Percentiles rank a stretch among this genome's conserved stretches.
phyloP scores from a whole-genome alignment of 495 filamentous ascomycete species.

The Talaromyces trachyspermus region DNA sequence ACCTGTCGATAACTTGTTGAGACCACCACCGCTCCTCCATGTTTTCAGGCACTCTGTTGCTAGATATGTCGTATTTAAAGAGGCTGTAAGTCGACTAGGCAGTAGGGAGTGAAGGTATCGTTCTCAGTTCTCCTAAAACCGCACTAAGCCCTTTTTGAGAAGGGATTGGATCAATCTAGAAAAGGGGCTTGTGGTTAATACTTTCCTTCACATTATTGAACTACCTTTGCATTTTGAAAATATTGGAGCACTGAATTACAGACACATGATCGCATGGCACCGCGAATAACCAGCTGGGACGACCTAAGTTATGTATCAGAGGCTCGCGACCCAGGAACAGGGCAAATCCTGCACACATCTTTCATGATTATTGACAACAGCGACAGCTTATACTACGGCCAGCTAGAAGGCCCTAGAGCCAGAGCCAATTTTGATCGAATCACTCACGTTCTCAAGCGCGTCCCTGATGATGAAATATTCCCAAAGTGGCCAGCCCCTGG shows the following conservation, averaged over 20 bases:
- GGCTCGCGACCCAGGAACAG: neutral
- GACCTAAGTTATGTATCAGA: neutral
- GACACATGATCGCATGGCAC: neutral
- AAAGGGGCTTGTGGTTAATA: too few species aligned
- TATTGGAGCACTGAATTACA: neutral
- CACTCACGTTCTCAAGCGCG: neutral
- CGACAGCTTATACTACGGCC: neutral
- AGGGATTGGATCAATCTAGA: too few species aligned
- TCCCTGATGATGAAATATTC: neutral
- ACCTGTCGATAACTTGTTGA: constrained; percentile 14
- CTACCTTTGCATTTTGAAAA: neutral
- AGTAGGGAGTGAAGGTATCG: neutral
- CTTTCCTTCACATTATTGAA: neutral
- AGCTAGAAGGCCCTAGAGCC: neutral
- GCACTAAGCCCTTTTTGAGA: too few species aligned
- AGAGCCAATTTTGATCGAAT: neutral
- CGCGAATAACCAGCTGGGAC: neutral
- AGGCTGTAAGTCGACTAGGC: neutral
- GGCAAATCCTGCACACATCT: neutral
- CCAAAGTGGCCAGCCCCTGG: neutral
- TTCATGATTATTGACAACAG: neutral
- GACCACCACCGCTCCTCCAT: neutral
- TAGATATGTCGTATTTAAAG: neutral
- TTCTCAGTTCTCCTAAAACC: too few species aligned
- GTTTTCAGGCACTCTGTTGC: neutral